Percentiles rank a stretch among this genome's conserved stretches.
Conservation (phyloP, 106 monocot genomes). For the Acanthochlamys bracteata region DNA sequence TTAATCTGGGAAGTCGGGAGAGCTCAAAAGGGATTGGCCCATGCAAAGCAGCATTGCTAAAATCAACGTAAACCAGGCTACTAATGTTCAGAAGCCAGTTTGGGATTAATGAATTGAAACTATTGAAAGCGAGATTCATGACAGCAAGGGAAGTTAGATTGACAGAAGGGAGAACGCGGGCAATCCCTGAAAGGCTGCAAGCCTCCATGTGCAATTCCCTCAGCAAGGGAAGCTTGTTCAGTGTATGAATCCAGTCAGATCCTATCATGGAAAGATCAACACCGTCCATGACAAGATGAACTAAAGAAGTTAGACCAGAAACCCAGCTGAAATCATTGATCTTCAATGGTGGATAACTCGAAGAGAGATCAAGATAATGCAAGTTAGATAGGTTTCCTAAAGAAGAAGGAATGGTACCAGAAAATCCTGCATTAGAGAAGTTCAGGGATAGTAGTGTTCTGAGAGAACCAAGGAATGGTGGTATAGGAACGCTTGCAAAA, state of each 20-base stretch:
- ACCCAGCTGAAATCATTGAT: conserved; percentile 12
- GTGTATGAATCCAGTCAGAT: neutral
- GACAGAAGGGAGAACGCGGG: neutral
- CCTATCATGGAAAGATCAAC: conserved; percentile 9
- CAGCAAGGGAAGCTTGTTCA: conserved; percentile 9
- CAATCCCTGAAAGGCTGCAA: neutral
- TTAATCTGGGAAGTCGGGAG: conserved; percentile 3
- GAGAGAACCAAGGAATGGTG: conserved; percentile 22
- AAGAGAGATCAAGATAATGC: conserved; percentile 19
- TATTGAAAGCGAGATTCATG: conserved; percentile 8
- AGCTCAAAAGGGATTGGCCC: conserved; percentile 1
- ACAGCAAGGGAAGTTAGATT: conserved; percentile 10
- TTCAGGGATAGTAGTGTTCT: conserved; percentile 13
- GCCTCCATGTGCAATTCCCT: neutral
- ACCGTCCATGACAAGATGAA: neutral
- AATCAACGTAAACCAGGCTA: conserved; percentile 1
- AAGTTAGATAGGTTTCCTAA: conserved; percentile 17
- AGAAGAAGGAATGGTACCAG: conserved; percentile 15
- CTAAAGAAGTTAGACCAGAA: conserved; percentile 18
- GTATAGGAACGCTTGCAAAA: conserved; percentile 25
- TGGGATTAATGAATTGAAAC: conserved; percentile 5
- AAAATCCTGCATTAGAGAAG: conserved; percentile 17
- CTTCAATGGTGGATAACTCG: neutral
- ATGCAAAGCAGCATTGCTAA: neutral
- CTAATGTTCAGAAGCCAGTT: conserved; percentile 10